Evolutionary conservation across 495 filamentous ascomycete genomes (phyloP).

Genomic region (Penicillium paxilli): DNA sequence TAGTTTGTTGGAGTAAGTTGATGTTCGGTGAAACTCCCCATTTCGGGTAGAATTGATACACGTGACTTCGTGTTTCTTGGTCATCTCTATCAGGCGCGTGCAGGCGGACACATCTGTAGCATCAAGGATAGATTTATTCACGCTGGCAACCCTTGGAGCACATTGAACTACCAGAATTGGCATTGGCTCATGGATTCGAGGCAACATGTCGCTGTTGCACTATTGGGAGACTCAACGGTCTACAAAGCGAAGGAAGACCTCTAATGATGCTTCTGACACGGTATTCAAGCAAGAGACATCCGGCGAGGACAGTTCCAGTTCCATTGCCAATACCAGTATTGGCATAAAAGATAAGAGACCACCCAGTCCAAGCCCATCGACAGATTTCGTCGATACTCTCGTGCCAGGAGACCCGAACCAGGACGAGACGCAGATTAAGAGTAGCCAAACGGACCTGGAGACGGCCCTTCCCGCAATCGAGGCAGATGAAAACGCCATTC

Average conservation of each 20-base stretch:
- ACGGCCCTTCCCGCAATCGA: conserved; percentile 68
- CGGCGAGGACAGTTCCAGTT: conserved; percentile 2
- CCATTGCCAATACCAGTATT: too few species aligned
- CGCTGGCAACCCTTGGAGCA: too few species aligned
- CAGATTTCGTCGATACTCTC: conserved; percentile 6
- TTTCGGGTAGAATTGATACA: conserved; percentile 25
- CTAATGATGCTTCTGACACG: not conserved
- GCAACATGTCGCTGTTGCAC: conserved; percentile 43
- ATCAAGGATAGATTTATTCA: too few species aligned
- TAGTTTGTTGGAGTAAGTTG: not conserved
- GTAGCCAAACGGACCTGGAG: conserved; percentile 69
- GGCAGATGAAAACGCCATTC: conserved; percentile 69
- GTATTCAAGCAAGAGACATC: not conserved
- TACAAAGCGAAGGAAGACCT: conserved; percentile 35
- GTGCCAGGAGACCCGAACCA: conserved; percentile 27
- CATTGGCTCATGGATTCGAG: conserved; percentile 12
- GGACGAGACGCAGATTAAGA: conserved; percentile 37
- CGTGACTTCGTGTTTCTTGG: conserved; percentile 42
- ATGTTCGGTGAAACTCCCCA: not conserved
- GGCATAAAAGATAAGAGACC: conserved; percentile 11
- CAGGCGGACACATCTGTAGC: too few species aligned
- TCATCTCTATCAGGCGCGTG: conserved; percentile 21
- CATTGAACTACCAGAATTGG: too few species aligned
- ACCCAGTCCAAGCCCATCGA: conserved; percentile 20
- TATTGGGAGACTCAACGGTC: conserved; percentile 44